Evolutionary conservation across 768 basidiomycete genomes (phyloP), one percentile per base, ranked within the genome.

Genomic region (Pluteus cervinus): DNA sequence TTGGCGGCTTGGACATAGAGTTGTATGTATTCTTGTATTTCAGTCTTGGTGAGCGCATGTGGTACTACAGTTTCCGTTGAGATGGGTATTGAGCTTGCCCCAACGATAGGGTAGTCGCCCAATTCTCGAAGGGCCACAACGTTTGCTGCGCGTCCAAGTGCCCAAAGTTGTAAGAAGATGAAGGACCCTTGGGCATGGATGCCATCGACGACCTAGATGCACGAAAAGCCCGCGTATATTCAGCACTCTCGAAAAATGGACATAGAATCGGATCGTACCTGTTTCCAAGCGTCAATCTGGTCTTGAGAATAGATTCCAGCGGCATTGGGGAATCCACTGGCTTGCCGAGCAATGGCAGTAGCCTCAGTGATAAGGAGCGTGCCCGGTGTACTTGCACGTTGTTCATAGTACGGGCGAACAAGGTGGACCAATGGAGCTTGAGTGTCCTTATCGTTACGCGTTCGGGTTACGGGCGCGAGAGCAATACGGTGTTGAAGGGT

Each of bases 271-370:
- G n/a, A n/a, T 35, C 46, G 23, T 5, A 62, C 65, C 44, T 50
- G 42, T 46, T 67, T 71, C 75, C 75, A 77, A 0, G 47, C 62
- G 1, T 44, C 51, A 28, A 73, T 60, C 41, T 84, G 80, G 24
- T 68, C 73, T 1, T 67, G 57, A n/a, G 45, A 70, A 58, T 66
- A 81, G 36, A 81, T 67, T 2, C 81, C 80, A 2, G 79, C 80
- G 1, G 67, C 62, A 39, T 71, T 53, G 2, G 37, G 26, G 24
- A 51, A 55, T 7, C 73, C 75, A 8, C 66, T 70, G 2, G 74
- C 73, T 11, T 63, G 47, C 7, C 54, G 50, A 0, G 65, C 58
- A 34, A 79, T 66, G 29, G 65, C 48, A 2, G 71, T 74, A 0
- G 61, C 79, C 53, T 83, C 78, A 2, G 71, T 53, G 37, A 83